Conservation (phyloP, 179 eudicot species). For the Carnegiea gigantea region DNA sequence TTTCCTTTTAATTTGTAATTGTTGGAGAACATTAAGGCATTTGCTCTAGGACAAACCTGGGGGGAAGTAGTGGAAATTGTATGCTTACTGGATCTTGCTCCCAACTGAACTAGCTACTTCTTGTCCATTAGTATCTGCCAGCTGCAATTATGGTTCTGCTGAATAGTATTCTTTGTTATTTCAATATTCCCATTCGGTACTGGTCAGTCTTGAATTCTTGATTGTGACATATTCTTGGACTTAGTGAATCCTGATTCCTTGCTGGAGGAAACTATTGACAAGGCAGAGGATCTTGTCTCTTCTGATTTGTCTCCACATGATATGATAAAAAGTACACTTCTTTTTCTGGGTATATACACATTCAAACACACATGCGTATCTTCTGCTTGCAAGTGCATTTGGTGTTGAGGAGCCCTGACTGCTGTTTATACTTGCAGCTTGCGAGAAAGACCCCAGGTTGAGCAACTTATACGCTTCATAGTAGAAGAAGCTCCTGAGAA, state of each 20-base stretch:
- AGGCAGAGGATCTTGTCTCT: neutral
- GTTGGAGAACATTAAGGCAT: neutral
- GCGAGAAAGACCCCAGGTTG: constrained; percentile 78
- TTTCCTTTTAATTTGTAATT: neutral
- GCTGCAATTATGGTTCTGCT: neutral
- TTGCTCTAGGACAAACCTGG: neutral
- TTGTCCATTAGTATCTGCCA: neutral
- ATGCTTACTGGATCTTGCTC: neutral
- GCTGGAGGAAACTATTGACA: neutral
- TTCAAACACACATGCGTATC: neutral
- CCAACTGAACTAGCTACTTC: neutral
- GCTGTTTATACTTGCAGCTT: constrained; percentile 48
- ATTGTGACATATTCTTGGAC: no score
- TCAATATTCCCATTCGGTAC: neutral
- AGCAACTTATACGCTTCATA: constrained; percentile 76
- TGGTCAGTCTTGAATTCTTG: no score
- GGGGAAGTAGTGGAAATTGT: neutral
- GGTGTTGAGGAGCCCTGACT: constrained; percentile 5
- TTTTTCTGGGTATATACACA: neutral
- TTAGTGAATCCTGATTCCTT: neutral
- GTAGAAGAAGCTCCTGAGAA: constrained; percentile 92
- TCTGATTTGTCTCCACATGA: neutral
- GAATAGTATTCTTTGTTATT: neutral
- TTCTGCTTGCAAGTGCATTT: neutral
- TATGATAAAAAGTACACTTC: neutral